Base-by-base conservation (phyloP, 2,329 filamentous ascomycete species). In the Teratosphaeria zuluensis region DNA sequence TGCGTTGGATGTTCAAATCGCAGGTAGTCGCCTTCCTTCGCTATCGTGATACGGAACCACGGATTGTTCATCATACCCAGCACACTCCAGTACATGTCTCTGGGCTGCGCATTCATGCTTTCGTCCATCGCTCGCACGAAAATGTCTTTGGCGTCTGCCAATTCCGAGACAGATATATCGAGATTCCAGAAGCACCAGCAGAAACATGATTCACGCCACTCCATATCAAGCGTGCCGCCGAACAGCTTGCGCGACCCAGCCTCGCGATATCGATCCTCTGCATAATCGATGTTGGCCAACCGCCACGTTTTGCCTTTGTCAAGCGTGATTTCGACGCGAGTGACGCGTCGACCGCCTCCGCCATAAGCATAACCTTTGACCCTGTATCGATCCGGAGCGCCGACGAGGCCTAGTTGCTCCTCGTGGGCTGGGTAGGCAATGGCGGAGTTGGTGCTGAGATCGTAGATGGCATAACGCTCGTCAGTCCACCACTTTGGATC, bases 61-160 rank as follows among this genome's bases (percentile, higher is more conserved):
- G 90, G 89, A 66, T 96, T 96, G 74, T 96, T 96, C 92, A 96
- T 96, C 92, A 96, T 96, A 0, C 92, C 91, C 46, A 96, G 76
- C 1, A 95, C 90, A 61, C 85, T 91, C 92, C 92, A 96, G 75
- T 96, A 96, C 89, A 96, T 94, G 68, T 96, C 92, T 61, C 89
- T 81, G 4, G 92, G 92, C 70, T 95, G 90, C 0, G 89, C 78
- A 73, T 88, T 89, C 83, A 96, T 87, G 57, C 86, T 83, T 64
- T 96, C 92, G 65, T 96, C 92, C 90, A 96, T 95, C 4, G 87
- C 87, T 52, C 92, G 81, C 4, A 95, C 85, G 68, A 95, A 80
- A 42, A 96, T 84, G 66, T 91, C 90, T 51, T 84, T 81, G 0
- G 88, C 82, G 2, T 74, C 74, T 48, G 77, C 76, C 16, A 96